Conservation (phyloP, 2,329 filamentous ascomycete species). For the Pseudogymnoascus sp. region DNA sequence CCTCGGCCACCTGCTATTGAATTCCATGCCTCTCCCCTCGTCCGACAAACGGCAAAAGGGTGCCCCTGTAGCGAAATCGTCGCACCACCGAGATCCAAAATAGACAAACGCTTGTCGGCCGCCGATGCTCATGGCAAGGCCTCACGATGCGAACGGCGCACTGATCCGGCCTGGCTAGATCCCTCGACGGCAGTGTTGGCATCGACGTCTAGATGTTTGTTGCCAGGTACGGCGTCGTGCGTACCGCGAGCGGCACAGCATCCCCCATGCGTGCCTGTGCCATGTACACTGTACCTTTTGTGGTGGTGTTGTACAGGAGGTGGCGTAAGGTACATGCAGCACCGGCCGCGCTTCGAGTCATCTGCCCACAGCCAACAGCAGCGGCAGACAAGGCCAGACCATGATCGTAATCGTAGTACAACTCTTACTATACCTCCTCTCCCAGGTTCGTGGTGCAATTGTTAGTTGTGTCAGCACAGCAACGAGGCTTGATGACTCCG, state of each 20-base stretch:
- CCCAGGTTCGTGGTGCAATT: too few species aligned
- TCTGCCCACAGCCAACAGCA: background rate
- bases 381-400: background rate
- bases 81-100: background rate
- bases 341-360: background rate
- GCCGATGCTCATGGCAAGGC: background rate
- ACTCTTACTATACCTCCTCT: too few species aligned
- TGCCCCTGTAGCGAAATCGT: background rate
- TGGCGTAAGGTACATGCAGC: background rate
- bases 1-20: background rate
- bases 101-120: background rate
- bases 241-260: background rate
- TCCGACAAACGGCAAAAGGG: background rate
- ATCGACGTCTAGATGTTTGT: background rate
- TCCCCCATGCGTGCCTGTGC: slow-evolving; percentile 1
- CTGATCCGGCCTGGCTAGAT: background rate
- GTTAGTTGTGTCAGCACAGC: background rate
- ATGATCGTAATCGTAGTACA: background rate
- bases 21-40: background rate
- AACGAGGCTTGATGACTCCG: background rate
- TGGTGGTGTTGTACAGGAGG: background rate
- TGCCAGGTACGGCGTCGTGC: background rate
- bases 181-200: background rate
- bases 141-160: background rate
- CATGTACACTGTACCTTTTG: background rate